A percentile compares a stretch with the other conserved stretches of the same genome.
Conservation (phyloP, 257 asterid species). For the Solanum arcanum region DNA sequence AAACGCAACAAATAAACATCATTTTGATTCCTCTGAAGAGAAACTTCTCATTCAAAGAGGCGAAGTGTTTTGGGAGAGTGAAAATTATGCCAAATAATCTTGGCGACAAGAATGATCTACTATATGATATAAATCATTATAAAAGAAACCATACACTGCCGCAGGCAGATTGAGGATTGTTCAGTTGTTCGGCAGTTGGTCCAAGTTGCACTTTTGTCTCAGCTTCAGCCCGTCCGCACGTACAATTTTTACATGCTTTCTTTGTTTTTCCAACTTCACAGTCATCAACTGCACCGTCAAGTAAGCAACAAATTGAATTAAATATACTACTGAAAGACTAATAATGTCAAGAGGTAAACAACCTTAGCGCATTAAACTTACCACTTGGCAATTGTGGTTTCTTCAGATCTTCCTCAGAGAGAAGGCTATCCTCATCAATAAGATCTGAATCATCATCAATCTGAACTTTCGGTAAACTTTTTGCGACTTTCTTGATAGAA, state of each 20-base stretch:
- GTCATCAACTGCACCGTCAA: neutral
- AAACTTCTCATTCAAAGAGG: neutral
- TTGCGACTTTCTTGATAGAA: neutral
- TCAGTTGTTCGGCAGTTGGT: neutral
- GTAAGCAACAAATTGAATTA: neutral
- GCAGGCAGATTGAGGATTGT: neutral
- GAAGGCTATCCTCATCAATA: neutral
- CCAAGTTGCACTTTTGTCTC: neutral
- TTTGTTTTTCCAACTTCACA: neutral
- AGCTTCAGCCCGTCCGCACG: neutral
- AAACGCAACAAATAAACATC: too few relatives aligned
- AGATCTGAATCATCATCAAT: neutral
- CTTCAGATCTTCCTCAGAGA: neutral
- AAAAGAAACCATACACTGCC: neutral
- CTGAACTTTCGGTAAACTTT: neutral
- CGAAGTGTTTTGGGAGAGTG: neutral
- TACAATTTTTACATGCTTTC: neutral
- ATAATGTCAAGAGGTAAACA: neutral
- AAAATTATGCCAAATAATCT: neutral
- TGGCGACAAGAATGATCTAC: neutral
- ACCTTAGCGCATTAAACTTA: neutral
- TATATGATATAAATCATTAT: neutral
- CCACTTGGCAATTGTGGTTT: neutral
- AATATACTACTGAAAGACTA: neutral
- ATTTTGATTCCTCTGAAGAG: neutral